These are phyloP conservation scores for Lactarius sanguifluus DNA, from an alignment of 768 basidiomycete species.

Conservation along the genomic window DNA sequence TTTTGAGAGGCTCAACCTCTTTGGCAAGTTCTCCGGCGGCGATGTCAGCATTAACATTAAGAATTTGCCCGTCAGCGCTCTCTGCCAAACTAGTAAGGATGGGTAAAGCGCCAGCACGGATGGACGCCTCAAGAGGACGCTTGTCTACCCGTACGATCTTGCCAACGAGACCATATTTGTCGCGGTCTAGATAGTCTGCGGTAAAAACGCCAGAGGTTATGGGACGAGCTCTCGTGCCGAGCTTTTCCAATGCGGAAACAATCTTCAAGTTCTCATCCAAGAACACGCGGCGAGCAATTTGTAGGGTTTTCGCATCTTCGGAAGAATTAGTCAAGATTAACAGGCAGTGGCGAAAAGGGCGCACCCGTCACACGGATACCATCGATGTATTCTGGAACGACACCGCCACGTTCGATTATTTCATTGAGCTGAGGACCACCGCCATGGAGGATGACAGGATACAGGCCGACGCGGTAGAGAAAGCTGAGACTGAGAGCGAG, in stretches of 20 bases:
- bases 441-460: constrained; percentile 95
- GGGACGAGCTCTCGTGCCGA: constrained; percentile 95
- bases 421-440: constrained; percentile 94
- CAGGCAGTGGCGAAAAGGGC: constrained; percentile 30
- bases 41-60: constrained; percentile 98
- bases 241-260: constrained; percentile 86
- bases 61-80: constrained; percentile 93
- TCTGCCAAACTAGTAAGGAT: constrained; percentile 95
- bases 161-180: constrained; percentile 94
- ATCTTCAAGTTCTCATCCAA: constrained; percentile 96
- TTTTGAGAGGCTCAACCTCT: constrained; percentile 97
- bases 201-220: constrained; percentile 98
- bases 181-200: constrained; percentile 92
- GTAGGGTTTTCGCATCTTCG: constrained; percentile 88
- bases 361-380: constrained; percentile 94
- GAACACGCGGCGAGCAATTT: constrained; percentile 94
- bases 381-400: constrained; percentile 95
- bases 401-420: constrained; percentile 88
- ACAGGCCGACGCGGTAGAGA: constrained; percentile 95
- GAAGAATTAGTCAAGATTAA: constrained; percentile 4
- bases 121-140: constrained; percentile 93
- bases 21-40: constrained; percentile 98
- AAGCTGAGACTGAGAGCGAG: constrained; percentile 95
- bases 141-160: constrained; percentile 95
- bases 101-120: constrained; percentile 92